Conservation (phyloP, 306 rosid species). For the Crataegus laevigata region DNA sequence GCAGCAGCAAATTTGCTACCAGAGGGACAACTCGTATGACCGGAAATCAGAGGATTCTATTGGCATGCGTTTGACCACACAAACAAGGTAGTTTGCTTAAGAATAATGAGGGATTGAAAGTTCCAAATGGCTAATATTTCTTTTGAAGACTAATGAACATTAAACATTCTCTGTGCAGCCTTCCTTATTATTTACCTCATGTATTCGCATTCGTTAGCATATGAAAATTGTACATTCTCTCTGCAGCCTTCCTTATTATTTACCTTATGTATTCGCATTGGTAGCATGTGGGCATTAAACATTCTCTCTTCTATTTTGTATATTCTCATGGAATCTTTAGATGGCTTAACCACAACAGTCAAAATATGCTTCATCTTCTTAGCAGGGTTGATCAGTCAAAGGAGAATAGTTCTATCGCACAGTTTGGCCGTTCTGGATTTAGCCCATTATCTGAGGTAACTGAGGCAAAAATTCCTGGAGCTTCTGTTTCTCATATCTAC, state of each 20-base stretch:
- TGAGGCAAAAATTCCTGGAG: slow-evolving; percentile 13
- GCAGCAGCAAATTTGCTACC: slow-evolving; percentile 33
- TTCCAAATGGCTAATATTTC: background rate
- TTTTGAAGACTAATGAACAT: background rate
- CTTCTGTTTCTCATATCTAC: slow-evolving; percentile 26
- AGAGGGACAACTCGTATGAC: slow-evolving; percentile 13
- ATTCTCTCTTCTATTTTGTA: background rate
- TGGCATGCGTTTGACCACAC: slow-evolving; percentile 14
- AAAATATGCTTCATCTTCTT: slow-evolving; percentile 37
- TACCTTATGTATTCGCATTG: background rate
- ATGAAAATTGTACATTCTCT: background rate
- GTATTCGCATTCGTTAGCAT: background rate
- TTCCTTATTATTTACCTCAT: background rate
- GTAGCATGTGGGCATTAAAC: background rate
- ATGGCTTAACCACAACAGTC: slow-evolving; percentile 25
- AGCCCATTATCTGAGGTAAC: slow-evolving; percentile 23
- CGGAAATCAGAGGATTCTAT: slow-evolving; percentile 20
- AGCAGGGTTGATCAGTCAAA: slow-evolving; percentile 33
- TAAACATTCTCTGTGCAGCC: background rate
- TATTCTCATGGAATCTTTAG: slow-evolving; percentile 4
- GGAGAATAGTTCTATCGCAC: slow-evolving; percentile 20
- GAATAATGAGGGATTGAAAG: background rate
- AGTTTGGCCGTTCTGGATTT: slow-evolving; percentile 25
- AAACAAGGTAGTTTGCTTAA: slow-evolving; percentile 32
- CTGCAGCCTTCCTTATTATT: background rate